Base-by-base conservation (phyloP, 352 stramenopile species). In the Elongisporangium prolatum region DNA sequence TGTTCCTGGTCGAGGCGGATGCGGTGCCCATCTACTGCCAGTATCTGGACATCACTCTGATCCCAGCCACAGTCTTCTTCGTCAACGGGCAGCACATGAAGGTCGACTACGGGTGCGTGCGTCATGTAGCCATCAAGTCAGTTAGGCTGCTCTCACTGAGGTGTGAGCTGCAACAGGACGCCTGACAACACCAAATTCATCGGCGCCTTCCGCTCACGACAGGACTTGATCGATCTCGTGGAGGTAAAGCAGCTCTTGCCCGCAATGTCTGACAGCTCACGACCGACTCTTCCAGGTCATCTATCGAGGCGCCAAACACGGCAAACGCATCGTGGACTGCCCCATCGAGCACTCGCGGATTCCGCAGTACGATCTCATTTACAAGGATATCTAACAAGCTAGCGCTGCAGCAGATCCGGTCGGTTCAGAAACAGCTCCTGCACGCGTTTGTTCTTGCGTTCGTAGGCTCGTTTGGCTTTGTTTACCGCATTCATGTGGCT, bases 61-160 rank as follows among this genome's bases (percentile, higher is more conserved):
- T 95, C 50, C 86, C 86, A 2, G 84, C 84, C 28, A 95, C 82
- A 0, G 69, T 95, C 50, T 95, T 95, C 68, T 95, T 94, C 56
- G 86, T 92, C 63, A 95, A 95, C 60, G 80, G 76, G 2, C 84
- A 90, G 58, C 86, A 95, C 72, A 95, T 94, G 65, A 95, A 95
- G 75, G 84, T 95, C 53, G 84, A 95, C 74, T 95, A 91, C 53
- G 74, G 81, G 86, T 95, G 61, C n/a, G 67, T 69, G 17, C 53
- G 56, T 0, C 13, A 28, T 37, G 24, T 16, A 21, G 8, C 9
- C n/a, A 57, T 37, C 54, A 13, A 49, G 28, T 48, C 7, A 17
- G 44, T 40, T 40, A n/a, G 50, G 11, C 50, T 34, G 18, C 2
- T 50, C 4, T 14, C 20, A 25, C 40, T 34, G n/a, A 24, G 0